Evolutionary conservation across 2,329 filamentous ascomycete genomes (phyloP), one percentile per base, ranked within the genome.

Genomic region (Trichoderma arundinaceum): DNA sequence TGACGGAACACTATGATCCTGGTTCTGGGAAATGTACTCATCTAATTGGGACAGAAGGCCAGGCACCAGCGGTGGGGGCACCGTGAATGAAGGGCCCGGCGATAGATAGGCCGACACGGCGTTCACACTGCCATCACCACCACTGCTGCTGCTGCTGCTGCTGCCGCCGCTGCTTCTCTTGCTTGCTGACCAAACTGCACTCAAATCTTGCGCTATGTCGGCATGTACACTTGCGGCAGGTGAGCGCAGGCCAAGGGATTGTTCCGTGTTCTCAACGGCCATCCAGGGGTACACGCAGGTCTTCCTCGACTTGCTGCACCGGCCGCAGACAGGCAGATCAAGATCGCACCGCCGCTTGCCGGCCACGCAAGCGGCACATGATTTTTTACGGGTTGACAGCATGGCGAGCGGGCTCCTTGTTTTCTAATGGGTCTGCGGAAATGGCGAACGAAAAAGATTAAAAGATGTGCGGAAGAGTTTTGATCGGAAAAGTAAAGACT

Each of bases 261-360:
- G 61, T 3, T 49, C 43, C 1, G 52, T 9, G 19, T 13, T 41
- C 17, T 32, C 61, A 43, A 57, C 12, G 7, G 43, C 9, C 44
- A 64, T 62, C 61, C 61, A 64, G 12, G 61, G 61, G 22, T 64
- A 64, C 3, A 64, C 52, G 17, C 61, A 64, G 13, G 39, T 35
- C 17, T 54, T 53, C 28, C 44, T 49, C 35, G 33, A 19, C 33
- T 17, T 64, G 15, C 43, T 39, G 7, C 61, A 64, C 19, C 61
- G 52, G 13, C 44, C 61, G 53, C 61, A 64, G 9, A 38, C 17
- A 7, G 61, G 61, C 52, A 64, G 19, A 32, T 64, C 61, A 33
- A 64, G 52, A 22, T 64, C 44, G 61, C 61, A 64, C 28, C 53
- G 44, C 51, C 61, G 61, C 44, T 64, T 64, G 61, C 61, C 61